Evolutionary conservation across 2,329 filamentous ascomycete genomes (phyloP), one percentile per base, ranked within the genome.

Genomic region (Diaporthe sp.): DNA sequence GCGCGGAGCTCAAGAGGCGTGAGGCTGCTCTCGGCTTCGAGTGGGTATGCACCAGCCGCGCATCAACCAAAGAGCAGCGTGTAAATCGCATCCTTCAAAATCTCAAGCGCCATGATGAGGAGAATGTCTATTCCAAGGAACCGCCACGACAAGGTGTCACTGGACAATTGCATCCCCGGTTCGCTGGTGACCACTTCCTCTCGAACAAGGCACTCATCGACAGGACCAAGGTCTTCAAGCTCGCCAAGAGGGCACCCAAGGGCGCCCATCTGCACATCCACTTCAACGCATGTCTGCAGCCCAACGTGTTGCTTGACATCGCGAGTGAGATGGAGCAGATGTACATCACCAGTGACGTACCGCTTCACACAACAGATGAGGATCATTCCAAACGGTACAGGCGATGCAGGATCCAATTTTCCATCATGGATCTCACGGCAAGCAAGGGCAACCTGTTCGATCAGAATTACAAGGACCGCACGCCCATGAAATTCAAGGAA

Each of bases 241-340:
- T 93, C 37, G 89, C 91, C 8, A 85, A 84, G 44, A 80, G 82
- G 74, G 89, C 94, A 86, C 94, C 94, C 57, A 95, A 95, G 82
- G 94, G 93, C 3, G 89, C 89, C 0, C 92, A 95, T 80, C 85
- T 95, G 34, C 94, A 95, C 82, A 89, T 95, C 34, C 94, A 95
- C 82, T 95, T 94, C 86, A 95, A 95, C 81, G 89, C 93, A n/a
- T 94, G 93, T 76, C 85, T 95, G 6, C 85, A 87, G 19, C 92
- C 93, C 13, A 82, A 86, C 2, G 87, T 91, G 7, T 85, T 95
- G 28, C 85, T 95, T 17, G 83, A 85, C 34, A 86, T 86, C 78
- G 90, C 85, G 78, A 89, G 86, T 85, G 86, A 77, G 7, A 90
- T 92, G 86, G 80, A 88, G 1, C 89, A 89, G 78, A 94, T 95